Percentiles rank a stretch among this genome's conserved stretches.
Evolutionary conservation across 2,329 filamentous ascomycete species (phyloP).

Genomic region (Colletotrichum sp.): DNA sequence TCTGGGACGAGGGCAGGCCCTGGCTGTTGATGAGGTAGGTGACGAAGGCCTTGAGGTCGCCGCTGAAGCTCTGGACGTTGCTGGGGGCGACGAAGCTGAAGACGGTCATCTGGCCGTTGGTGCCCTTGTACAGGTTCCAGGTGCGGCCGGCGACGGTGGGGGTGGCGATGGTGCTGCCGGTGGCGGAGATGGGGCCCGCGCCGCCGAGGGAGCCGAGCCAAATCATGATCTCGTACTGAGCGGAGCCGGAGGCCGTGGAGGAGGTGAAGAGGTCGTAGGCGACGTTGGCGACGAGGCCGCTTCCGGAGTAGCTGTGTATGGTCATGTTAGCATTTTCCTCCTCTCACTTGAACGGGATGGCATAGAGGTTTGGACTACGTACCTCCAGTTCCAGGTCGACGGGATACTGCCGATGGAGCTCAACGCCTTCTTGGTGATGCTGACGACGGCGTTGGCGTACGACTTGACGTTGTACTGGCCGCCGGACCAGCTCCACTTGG

Average conservation of each 20-base stretch:
- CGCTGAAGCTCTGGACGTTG: conserved; percentile 56
- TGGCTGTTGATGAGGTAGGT: conserved; percentile 57
- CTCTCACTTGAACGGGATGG: background rate
- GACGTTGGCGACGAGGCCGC: conserved; percentile 55
- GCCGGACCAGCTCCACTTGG: conserved; percentile 44
- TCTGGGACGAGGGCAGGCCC: conserved; percentile 43
- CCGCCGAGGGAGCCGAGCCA: conserved; percentile 65
- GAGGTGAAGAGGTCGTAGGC: conserved; percentile 67
- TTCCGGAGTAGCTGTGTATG: conserved; percentile 35
- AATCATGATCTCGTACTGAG: conserved; percentile 69
- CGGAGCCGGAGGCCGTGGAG: conserved; percentile 41
- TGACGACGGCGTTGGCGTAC: conserved; percentile 41
- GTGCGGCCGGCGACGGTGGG: conserved; percentile 55
- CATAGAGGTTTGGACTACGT: background rate
- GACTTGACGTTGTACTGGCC: conserved; percentile 43
- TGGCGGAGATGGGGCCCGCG: conserved; percentile 58
- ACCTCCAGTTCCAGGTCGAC: conserved; percentile 36
- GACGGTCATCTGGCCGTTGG: conserved; percentile 64
- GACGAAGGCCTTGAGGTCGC: conserved; percentile 63
- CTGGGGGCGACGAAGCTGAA: conserved; percentile 56
- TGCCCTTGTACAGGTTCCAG: conserved; percentile 67
- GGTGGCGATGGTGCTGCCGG: conserved; percentile 56
- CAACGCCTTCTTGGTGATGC: conserved; percentile 30
- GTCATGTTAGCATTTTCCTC: background rate
- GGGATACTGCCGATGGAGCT: conserved; percentile 36